Conservation (phyloP, 306 rosid genomes). For the Vachellia collinsii region DNA sequence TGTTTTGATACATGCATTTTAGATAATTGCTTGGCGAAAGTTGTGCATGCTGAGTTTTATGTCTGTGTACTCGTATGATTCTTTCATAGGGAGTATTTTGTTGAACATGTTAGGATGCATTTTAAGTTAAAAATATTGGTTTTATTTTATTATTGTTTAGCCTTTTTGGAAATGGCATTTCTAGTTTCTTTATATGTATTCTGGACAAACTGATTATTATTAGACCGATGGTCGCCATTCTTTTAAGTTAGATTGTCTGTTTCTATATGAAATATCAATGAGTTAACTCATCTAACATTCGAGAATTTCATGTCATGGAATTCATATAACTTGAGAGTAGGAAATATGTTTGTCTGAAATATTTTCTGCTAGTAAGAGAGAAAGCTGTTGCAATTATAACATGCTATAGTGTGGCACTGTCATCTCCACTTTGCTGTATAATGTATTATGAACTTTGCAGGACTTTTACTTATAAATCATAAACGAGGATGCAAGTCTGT, state of each 20-base stretch:
- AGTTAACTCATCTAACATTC: not conserved
- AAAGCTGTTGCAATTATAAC: not conserved
- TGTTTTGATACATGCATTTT: not conserved
- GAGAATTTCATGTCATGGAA: not conserved
- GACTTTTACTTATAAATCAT: not conserved
- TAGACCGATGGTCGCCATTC: not conserved
- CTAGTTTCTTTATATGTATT: not conserved
- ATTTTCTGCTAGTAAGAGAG: not conserved
- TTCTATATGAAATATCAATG: not conserved
- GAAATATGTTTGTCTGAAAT: not conserved
- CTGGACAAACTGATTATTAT: not conserved
- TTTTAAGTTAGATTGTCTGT: not conserved
- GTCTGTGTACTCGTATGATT: too few species aligned
- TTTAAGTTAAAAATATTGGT: not conserved
- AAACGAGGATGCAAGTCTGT: slow-evolving; percentile 28
- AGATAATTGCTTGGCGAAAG: not conserved
- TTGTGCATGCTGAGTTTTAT: too few species aligned
- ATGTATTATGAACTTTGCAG: slow-evolving; percentile 26
- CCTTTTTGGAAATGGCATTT: not conserved
- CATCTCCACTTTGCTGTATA: not conserved
- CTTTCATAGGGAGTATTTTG: too few species aligned
- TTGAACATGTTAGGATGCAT: not conserved
- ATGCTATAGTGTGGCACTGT: not conserved
- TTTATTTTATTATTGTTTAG: not conserved
- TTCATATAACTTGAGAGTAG: not conserved